Evolutionary conservation across 768 basidiomycete genomes (phyloP), one percentile per base, ranked within the genome.

Genomic region (Hemileccinum rubropunctum): DNA sequence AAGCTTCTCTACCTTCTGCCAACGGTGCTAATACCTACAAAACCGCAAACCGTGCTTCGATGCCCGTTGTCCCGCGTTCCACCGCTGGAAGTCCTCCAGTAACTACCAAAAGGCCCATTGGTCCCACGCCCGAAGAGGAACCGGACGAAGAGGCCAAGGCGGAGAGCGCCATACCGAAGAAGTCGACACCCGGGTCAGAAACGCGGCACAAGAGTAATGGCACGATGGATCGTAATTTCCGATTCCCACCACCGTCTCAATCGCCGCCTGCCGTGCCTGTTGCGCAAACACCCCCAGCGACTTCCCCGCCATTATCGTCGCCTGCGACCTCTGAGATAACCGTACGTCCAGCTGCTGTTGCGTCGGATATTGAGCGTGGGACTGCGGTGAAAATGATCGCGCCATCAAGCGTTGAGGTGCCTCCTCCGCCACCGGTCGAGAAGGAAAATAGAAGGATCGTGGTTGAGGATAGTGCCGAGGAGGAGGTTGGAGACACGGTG

Each of bases 211-310:
- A 75, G 60, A 77, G 78, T 48, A 79, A 76, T 47, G 88, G 90
- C 21, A 86, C 84, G 38, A 92, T 92, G 88, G 86, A 88, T 62
- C 77, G 70, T 40, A 77, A 81, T 37, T 90, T 90, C 69, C 84
- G 78, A 61, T 90, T 89, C 72, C 88, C 88, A 18, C 59, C 63
- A 0, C 10, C 48, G 26, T 47, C 56, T n/a, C 48, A 45, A 39
- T 48, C 66, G 0, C 54, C 56, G 10, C 48, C 58, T 26, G 32
- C 23, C 23, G 23, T 23, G 23, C 23, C 45, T 7, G 54, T 49
- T 30, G 4, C 52, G 3, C 52, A 50, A 42, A 11, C 48, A 1
- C 40, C 48, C 7, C 59, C 66, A 0, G 67, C 73, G 6, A 52
- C 68, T 14, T 63, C 70, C 26, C 59, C 69, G 26, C 67, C 76